A percentile compares a stretch with the other conserved stretches of the same genome.
phyloP scores from a whole-genome alignment of 2,329 filamentous ascomycete genomes.

The Hypocreales sp. region DNA sequence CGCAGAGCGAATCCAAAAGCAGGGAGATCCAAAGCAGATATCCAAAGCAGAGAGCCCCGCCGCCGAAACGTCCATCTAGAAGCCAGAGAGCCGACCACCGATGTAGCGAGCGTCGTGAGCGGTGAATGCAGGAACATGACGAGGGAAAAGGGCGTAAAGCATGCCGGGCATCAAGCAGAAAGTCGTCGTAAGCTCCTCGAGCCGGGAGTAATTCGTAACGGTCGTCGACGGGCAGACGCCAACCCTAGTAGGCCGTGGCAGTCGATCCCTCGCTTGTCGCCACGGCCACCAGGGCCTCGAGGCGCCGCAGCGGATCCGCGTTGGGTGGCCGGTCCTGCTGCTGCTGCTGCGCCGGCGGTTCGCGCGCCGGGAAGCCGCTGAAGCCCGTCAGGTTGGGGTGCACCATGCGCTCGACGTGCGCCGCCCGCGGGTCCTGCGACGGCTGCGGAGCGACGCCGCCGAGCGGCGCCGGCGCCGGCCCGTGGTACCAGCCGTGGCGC shows the following conservation, averaged over 20 bases:
- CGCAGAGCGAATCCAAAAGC: too few relatives aligned
- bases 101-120: too few relatives aligned
- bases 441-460: constrained; percentile 17
- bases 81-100: too few relatives aligned
- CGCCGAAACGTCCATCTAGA: too few relatives aligned
- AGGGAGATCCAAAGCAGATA: too few relatives aligned
- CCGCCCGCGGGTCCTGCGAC: constrained; percentile 16
- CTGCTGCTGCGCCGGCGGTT: constrained; percentile 11
- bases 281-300: constrained; percentile 28
- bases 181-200: too few relatives aligned
- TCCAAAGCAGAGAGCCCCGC: too few relatives aligned
- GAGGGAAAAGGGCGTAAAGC: too few relatives aligned
- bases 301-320: constrained; percentile 18
- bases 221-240: neutral
- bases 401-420: constrained; percentile 39
- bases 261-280: constrained; percentile 27
- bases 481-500: constrained; percentile 59
- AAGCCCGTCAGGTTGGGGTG: constrained; percentile 41
- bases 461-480: constrained; percentile 23
- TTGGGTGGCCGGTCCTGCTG: constrained; percentile 14
- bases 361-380: constrained; percentile 29
- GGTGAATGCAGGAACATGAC: too few relatives aligned
- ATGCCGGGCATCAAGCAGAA: too few relatives aligned
- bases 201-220: neutral
- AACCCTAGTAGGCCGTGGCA: constrained; percentile 20